Percentiles rank a stretch among this genome's conserved stretches.
phyloP scores from a whole-genome alignment of 2,329 filamentous ascomycete species.

The Endocalyx cinctus region DNA sequence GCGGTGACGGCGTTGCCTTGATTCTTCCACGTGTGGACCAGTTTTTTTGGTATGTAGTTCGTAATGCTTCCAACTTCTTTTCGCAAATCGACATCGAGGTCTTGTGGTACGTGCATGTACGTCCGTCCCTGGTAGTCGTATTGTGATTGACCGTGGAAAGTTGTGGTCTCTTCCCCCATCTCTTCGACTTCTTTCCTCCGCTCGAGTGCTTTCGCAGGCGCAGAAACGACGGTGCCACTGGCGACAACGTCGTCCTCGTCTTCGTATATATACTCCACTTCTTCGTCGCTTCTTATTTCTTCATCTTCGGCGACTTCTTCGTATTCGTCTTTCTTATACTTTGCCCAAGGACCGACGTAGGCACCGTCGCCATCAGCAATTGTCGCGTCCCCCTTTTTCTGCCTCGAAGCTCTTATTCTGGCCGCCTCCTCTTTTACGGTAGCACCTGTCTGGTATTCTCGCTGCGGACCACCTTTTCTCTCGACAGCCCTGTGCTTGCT shows the following conservation, averaged over 20 bases:
- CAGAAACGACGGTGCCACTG: constrained; percentile 57
- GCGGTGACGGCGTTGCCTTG: constrained; percentile 78
- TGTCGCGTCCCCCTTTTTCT: constrained; percentile 78
- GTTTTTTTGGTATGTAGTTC: constrained; percentile 93
- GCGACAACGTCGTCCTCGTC: constrained; percentile 63
- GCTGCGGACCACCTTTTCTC: constrained; percentile 53
- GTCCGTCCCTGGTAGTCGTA: constrained; percentile 93
- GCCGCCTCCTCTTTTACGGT: constrained; percentile 68
- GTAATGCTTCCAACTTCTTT: constrained; percentile 77
- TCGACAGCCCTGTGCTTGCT: constrained; percentile 82
- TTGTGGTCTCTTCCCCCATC: constrained; percentile 70
- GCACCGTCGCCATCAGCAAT: constrained; percentile 82
- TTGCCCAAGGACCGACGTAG: constrained; percentile 94
- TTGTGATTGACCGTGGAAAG: constrained; percentile 78
- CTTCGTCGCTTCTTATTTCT: constrained; percentile 72
- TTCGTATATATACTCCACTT: constrained; percentile 73
- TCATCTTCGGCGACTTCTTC: constrained; percentile 71
- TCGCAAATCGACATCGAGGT: constrained; percentile 77
- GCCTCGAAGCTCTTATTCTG: constrained; percentile 66
- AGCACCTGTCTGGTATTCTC: constrained; percentile 49
- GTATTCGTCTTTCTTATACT: constrained; percentile 68
- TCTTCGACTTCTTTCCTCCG: constrained; percentile 55
- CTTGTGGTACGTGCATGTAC: constrained; percentile 96
- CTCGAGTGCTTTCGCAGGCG: constrained; percentile 49
- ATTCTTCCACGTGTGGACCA: constrained; percentile 83